Evolutionary conservation across 345 rosid genomes (phyloP), one percentile per base, ranked within the genome.

Genomic region (Eucalyptus camaldulensis): DNA sequence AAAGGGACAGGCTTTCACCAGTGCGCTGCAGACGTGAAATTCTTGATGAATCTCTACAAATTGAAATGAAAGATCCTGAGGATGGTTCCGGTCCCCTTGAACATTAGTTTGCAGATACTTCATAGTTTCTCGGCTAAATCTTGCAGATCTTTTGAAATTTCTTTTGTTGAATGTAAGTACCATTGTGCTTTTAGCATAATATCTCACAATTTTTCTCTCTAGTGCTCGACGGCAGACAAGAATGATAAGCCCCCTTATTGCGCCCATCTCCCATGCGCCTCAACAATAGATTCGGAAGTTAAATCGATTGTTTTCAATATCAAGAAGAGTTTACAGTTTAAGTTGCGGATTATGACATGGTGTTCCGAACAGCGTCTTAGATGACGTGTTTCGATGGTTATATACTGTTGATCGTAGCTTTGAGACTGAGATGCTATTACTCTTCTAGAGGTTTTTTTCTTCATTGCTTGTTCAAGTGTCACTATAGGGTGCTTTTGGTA

Each of bases 261-360:
- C 13, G 13, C 62, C 13, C 1, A 56, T 56, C 62, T 56, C 29
- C 1, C 29, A 9, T 56, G 62, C 62, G 29, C 62, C 29, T 1
- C 13, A 4, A 1, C 62, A 53, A 53, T 24, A 56, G 12, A 24
- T 4, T 24, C 6, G 6, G 13, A 22, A 56, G 62, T 56, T 5
- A 24, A 56, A 56, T 56, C 10, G 62, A 24, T 56, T 8, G 27
- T 10, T 67, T n/a, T n/a, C 40, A 56, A 4, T 16, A 15, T 67
- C 3, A 67, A 1, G 14, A n/a, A 67, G 6, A n/a, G 37, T n/a
- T 65, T n/a, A 65, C 37, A 29, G 3, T 65, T 7, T 0, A n/a
- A 62, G 33, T 62, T 7, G 72, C 72, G 29, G 0, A 62, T 62
- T 65, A 65, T n/a, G 72, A 65, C 37, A 65, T 14, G 8, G 72